phyloP scores from a whole-genome alignment of 768 basidiomycete genomes.

The Leccinum subtestaceum region DNA sequence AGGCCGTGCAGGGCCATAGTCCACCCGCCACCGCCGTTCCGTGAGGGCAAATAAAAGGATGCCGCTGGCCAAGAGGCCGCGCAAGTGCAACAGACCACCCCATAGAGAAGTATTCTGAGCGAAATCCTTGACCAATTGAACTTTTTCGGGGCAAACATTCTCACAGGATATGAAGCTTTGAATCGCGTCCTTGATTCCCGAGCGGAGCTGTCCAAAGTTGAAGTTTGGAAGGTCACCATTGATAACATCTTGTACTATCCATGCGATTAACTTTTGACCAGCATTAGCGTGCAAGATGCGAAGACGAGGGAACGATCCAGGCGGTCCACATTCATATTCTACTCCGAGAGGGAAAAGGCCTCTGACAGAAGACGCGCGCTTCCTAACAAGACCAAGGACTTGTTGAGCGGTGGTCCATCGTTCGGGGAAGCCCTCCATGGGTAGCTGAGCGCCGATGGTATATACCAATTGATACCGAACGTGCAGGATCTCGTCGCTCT shows the following conservation, averaged over 20 bases:
- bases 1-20: slow-evolving; percentile 26
- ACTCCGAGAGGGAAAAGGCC: slow-evolving; percentile 8
- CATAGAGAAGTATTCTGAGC: neutral
- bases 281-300: slow-evolving; percentile 15
- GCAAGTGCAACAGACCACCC: slow-evolving; percentile 14
- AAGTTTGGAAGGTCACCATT: neutral
- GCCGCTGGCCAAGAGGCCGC: slow-evolving; percentile 30
- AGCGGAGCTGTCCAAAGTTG: neutral
- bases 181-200: neutral
- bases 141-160: neutral
- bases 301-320: slow-evolving; percentile 9
- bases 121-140: neutral
- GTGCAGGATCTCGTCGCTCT: slow-evolving; percentile 39
- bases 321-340: slow-evolving; percentile 2
- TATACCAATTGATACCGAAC: slow-evolving; percentile 50
- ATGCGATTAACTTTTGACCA: slow-evolving; percentile 5
- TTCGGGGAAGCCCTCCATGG: neutral
- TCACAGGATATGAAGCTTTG: slow-evolving; percentile 8
- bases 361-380: neutral
- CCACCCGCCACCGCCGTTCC: slow-evolving; percentile 33
- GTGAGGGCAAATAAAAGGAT: slow-evolving; percentile 25
- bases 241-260: neutral
- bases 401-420: neutral
- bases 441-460: slow-evolving; percentile 32
- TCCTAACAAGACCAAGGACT: neutral